Base-by-base conservation (phyloP, 192 early-diverging fungal species). In the Mortierella alpina region DNA sequence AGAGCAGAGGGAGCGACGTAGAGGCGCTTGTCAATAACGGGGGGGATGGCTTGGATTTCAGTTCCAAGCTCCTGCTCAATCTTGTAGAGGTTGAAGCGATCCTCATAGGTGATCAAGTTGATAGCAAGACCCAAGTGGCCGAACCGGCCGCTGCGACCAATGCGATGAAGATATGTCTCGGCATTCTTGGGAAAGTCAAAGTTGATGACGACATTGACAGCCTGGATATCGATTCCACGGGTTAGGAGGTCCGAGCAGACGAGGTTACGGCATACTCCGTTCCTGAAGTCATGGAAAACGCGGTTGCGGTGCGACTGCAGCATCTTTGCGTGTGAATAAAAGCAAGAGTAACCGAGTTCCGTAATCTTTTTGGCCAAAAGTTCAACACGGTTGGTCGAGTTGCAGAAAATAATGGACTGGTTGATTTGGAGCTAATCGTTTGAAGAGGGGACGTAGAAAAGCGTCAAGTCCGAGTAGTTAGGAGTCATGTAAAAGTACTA, bases 151-250 rank as follows among this genome's bases (percentile, higher is more conserved):
- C 94, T 93, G 88, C 97, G 94, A 88, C 98, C 98, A 83, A 99
- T 99, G 72, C 96, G 92, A 88, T 99, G 98, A 72, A 99, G 96
- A 88, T 99, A 99, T 91, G 98, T 98, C 88, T 98, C 98, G 66
- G 89, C 88, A 86, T 94, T 95, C 81, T 91, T 87, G 52, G 98
- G 97, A 44, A 98, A 87, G 83, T 99, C 98, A 87, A 98, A 99
- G 94, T 84, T 78, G 48, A 84, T 84, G 48, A 84, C 98, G 72
- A 99, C 89, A 39, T 97, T 98, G 22, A 99, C 95, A 83, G 98
- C 97, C 84, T 99, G 97, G 55, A 99, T 93, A 86, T 99, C 97
- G n/a, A 58, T 69, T 7, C 56, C 67, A 17, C 67, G 41, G 2
- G 67, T 57, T 57, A 48, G 20, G 5, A 51, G 15, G 40, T 57